Evolutionary conservation across 2,329 filamentous ascomycete genomes (phyloP).

Genomic region (Paraphoma chrysanthemicola): DNA sequence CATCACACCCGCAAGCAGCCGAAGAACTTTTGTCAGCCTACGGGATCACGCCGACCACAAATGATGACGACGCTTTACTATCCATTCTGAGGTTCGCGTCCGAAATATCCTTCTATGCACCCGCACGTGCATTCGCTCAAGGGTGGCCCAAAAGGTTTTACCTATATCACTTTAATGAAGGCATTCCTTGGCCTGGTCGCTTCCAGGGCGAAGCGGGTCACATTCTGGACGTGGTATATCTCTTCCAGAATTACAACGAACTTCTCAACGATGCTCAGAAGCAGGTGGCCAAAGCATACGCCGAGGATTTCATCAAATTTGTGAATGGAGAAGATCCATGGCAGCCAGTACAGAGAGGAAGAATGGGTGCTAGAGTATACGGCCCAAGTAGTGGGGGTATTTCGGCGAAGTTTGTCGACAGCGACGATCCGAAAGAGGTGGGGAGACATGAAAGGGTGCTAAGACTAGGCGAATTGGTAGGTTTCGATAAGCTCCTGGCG

Average conservation of each 20-base stretch:
- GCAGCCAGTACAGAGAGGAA: slow-evolving; percentile 32
- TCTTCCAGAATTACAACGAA: slow-evolving; percentile 46
- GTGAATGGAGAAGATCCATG: slow-evolving; percentile 42
- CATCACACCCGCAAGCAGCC: slow-evolving; percentile 26
- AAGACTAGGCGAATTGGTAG: slow-evolving; percentile 33
- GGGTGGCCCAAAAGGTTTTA: slow-evolving; percentile 44
- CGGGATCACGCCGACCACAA: slow-evolving; percentile 41
- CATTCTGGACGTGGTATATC: slow-evolving; percentile 41
- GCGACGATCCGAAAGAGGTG: slow-evolving; percentile 33
- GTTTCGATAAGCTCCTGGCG: slow-evolving; percentile 31
- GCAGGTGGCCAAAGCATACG: slow-evolving; percentile 31
- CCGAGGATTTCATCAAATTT: slow-evolving; percentile 41
- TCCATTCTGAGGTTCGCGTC: slow-evolving; percentile 53
- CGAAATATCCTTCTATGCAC: slow-evolving; percentile 57
- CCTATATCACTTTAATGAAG: slow-evolving; percentile 44
- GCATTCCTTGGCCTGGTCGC: slow-evolving; percentile 44
- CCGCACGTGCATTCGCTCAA: slow-evolving; percentile 51
- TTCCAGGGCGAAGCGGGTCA: slow-evolving; percentile 44
- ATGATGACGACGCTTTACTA: slow-evolving; percentile 52
- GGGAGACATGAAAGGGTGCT: slow-evolving; percentile 32
- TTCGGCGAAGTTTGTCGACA: slow-evolving; percentile 31
- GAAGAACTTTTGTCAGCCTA: slow-evolving; percentile 48
- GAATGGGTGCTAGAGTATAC: slow-evolving; percentile 36
- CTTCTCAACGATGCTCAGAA: slow-evolving; percentile 29
- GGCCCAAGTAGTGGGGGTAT: slow-evolving; percentile 37